Percentiles rank a stretch among this genome's conserved stretches.
Conservation (phyloP, 257 asterid genomes). For the Petunia secreta region DNA sequence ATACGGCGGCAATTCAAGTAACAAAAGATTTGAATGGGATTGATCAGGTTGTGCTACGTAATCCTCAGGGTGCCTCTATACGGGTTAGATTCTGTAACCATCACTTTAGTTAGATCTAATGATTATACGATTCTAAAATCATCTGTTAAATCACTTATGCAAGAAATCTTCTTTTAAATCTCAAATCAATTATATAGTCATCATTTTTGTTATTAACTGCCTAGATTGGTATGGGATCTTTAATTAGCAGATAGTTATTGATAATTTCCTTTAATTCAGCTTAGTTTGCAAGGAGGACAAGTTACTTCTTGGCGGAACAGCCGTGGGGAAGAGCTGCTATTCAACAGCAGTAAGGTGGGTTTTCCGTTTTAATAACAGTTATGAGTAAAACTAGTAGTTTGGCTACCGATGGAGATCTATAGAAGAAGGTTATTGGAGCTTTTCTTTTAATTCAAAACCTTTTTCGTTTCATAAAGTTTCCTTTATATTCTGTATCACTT, state of each 20-base stretch:
- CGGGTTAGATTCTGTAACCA: conserved; percentile 57
- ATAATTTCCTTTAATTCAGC: conserved; percentile 47
- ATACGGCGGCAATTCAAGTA: conserved; percentile 60
- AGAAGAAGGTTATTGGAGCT: background rate
- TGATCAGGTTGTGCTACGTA: conserved; percentile 81
- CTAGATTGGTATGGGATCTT: background rate
- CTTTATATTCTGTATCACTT: background rate
- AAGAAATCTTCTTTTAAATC: background rate
- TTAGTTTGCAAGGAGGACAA: conserved; percentile 90
- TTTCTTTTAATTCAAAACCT: background rate
- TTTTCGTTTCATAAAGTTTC: background rate
- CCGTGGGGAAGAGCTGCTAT: conserved; percentile 88
- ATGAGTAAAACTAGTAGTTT: background rate
- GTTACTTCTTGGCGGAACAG: conserved; percentile 91
- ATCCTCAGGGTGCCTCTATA: conserved; percentile 81
- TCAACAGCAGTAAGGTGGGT: conserved; percentile 88
- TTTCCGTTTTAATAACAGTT: conserved; percentile 18
- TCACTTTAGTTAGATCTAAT: conserved; percentile 20
- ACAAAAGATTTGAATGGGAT: conserved; percentile 90
- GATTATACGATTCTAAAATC: conserved; percentile 19
- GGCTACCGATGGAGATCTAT: background rate
- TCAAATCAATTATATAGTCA: background rate
- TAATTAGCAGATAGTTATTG: conserved; percentile 11
- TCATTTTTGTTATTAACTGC: background rate
- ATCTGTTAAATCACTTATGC: conserved; percentile 20